Percentiles rank a stretch among this genome's conserved stretches.
Conservation (phyloP, 148 eudicot species). For the Spergularia bocconei region DNA sequence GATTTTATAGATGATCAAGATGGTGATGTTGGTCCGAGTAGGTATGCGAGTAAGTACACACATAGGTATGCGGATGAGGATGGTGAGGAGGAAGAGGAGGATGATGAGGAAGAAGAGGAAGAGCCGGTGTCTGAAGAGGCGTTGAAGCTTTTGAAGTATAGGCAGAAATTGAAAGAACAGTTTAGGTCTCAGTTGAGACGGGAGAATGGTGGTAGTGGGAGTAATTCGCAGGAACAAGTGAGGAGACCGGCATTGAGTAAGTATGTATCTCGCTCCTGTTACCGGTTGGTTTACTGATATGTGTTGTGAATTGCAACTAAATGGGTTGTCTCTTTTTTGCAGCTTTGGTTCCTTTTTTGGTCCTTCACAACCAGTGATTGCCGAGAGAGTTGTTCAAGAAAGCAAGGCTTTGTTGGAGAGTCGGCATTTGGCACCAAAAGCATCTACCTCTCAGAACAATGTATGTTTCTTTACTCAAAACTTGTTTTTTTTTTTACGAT, state of each 20-base stretch:
- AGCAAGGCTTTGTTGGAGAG: slow-evolving; percentile 84
- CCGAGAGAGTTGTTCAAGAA: slow-evolving; percentile 86
- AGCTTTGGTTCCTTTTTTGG: slow-evolving; percentile 95
- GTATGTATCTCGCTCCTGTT: slow-evolving; percentile 34
- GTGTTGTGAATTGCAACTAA: no score
- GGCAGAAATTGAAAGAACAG: slow-evolving; percentile 64
- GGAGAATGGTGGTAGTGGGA: slow-evolving; percentile 47
- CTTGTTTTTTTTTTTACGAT: not conserved
- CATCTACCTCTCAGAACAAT: slow-evolving; percentile 37
- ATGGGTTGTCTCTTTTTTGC: slow-evolving; percentile 29
- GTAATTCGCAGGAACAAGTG: slow-evolving; percentile 39
- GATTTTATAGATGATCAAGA: slow-evolving; percentile 25
- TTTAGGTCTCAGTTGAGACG: slow-evolving; percentile 55
- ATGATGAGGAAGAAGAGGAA: slow-evolving; percentile 29
- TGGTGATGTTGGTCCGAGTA: slow-evolving; percentile 10
- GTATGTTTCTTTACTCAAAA: slow-evolving; percentile 36
- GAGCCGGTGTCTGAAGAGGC: slow-evolving; percentile 55
- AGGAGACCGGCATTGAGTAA: slow-evolving; percentile 42
- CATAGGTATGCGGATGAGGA: slow-evolving; percentile 6
- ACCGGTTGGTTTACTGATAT: not conserved
- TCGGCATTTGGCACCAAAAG: slow-evolving; percentile 60
- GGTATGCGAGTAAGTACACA: not conserved
- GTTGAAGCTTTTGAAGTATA: slow-evolving; percentile 56
- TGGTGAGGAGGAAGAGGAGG: slow-evolving; percentile 12
- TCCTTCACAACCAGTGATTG: slow-evolving; percentile 84